Base-by-base conservation (phyloP, 2,329 filamentous ascomycete genomes). In the Aspergillus awamori region DNA sequence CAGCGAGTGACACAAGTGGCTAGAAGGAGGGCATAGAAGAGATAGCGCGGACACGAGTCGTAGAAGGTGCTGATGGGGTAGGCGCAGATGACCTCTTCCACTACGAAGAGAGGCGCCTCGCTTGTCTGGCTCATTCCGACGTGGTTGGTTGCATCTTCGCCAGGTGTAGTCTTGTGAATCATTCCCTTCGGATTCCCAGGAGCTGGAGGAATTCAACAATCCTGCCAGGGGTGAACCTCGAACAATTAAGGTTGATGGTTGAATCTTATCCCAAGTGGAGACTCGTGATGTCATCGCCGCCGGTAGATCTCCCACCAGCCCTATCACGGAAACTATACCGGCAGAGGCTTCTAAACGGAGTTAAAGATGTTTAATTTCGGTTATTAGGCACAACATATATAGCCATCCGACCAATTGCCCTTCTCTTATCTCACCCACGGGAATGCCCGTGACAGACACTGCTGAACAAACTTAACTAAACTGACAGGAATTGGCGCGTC, bases 1-100 rank as follows among this genome's bases (percentile, higher is more conserved):
- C 72, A 72, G 6, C 70, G 61, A 4, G 72, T 70, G 2, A 72
- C 48, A 45, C 70, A 73, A 11, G 63, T 70, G 7, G 69, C 69
- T 1, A 71, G 52, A 4, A 75, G 63, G 8, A 75, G 66, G 1
- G 64, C 70, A 30, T 75, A 75, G 64, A 73, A 75, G 4, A 75
- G 67, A 41, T 74, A 75, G 38, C 73, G 66, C 3, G 73, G 73
- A 54, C 73, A 75, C 4, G 67, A 66, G 28, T 72, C 69, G 49
- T 74, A 75, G 26, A 73, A 63, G 3, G 73, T 74, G 65, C 72
- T 74, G 49, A 75, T 72, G 1, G 71, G 73, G 48, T 75, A 75
- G 58, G 60, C 63, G 59, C 73, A 75, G 22, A 71, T 36, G 2
- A 71, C 67, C 63, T 73, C 69, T 48, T 74, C 68, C 3, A 70